Base-by-base conservation (phyloP, 2,329 filamentous ascomycete species). In the Ilyonectria mors-panacis region DNA sequence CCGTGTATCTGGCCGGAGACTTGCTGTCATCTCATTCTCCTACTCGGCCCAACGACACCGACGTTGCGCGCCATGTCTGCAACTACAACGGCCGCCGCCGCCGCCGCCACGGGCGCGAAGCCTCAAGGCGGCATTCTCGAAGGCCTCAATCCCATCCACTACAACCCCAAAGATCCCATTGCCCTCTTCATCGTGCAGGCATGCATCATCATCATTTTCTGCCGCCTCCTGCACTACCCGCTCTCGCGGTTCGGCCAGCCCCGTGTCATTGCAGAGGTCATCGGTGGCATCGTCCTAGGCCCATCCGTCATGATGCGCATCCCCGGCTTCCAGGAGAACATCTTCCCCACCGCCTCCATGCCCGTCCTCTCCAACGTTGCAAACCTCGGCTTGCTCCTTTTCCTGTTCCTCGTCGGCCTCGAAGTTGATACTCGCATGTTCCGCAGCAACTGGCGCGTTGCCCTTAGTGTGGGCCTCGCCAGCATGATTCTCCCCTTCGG, bases 281-380 rank as follows among this genome's bases (percentile, higher is more conserved):
- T 95, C 62, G 93, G 92, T n/a, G 93, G 93, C 59, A 93, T 96
- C 76, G 80, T 97, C 42, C 87, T 97, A 1, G 94, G 94, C 4
- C 94, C 94, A 1, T 96, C 94, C 0, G 92, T 97, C 23, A 92
- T 97, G 89, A 94, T 94, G 76, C 90, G 92, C 59, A 94, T 97
- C 23, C 94, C 94, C 1, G 90, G 91, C 44, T 97, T 97, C 82
- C 85, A 89, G 57, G 81, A 85, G 3, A 85, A 91, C 70, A 95
- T 97, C 71, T 97, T 97, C 76, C 94, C 94, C 0, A 77, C 84
- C 0, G 88, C 83, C 1, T 94, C 93, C 2, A 93, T 97, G 79
- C 91, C 93, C 2, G 90, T 91, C 59, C 84, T 97, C 56, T 91
- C 84, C 73, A 87, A 95, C 60, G 93, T 94, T 50, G 94, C 94